Base-by-base conservation (phyloP, 164 flowering plant genomes). In the Stephania japonica region DNA sequence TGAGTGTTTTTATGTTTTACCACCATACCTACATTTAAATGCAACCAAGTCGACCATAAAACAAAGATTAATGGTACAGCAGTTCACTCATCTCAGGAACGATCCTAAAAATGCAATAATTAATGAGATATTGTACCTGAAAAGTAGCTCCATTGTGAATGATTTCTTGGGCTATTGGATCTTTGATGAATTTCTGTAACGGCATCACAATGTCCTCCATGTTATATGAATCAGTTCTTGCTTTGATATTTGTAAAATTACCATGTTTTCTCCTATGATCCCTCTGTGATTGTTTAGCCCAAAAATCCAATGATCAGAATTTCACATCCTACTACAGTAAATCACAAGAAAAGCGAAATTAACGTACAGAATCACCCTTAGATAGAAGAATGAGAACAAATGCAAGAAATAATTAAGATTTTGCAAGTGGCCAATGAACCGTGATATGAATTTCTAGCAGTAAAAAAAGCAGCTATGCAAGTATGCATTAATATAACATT, bases 111-210 rank as follows among this genome's bases (percentile, higher is more conserved):
- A 21, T 21, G 43, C 65, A 26, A 68, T 70, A 73, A 64, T 44
- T 32, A 21, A 19, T 7, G 72, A 18, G 42, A 62, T 63, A 44
- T 69, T 42, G 32, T 83, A 93, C 99, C 98, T 95, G 98, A 78
- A 93, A 95, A 43, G 98, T 95, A 38, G 97, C 98, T 70, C 99
- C 97, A 76, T 95, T 93, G 82, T 95, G 98, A 73, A 95, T 78
- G 68, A 91, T 87, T 49, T 95, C 99, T 67, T 77, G 87, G 78
- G 91, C 93, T 26, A 85, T 74, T 69, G 94, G 94, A 42, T 88
- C 80, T 74, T 88, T 83, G 63, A 95, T 87, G 76, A 84, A 95
- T 72, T 85, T 78, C 67, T 82, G 85, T 68, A 95, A 81, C 53
- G 99, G 97, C 98, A 93, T 91, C 42, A 84, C 88, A 50, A 89